Evolutionary conservation across 2,329 filamentous ascomycete species (phyloP).

Genomic region (Graphiopsis chlorocephala): DNA sequence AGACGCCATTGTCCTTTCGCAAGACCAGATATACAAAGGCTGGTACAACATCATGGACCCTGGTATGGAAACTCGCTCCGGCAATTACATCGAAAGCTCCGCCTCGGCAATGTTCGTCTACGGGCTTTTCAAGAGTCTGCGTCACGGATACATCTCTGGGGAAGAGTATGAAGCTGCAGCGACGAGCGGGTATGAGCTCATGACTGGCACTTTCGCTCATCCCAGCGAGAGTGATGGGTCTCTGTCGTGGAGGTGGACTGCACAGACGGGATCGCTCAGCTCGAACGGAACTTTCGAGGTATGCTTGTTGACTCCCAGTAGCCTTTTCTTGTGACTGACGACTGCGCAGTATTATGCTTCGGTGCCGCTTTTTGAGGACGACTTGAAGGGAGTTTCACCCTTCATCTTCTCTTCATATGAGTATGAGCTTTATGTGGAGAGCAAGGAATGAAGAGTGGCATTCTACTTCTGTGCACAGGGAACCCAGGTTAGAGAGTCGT

Average conservation of each 20-base stretch:
- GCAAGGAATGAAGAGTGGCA: neutral
- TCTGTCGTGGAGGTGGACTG: slow-evolving; percentile 51
- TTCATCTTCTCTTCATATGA: slow-evolving; percentile 26
- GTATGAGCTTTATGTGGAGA: slow-evolving; percentile 20
- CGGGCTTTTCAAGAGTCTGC: slow-evolving; percentile 48
- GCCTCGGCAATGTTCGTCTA: slow-evolving; percentile 57
- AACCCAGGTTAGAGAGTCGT: neutral
- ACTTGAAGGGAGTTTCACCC: slow-evolving; percentile 25
- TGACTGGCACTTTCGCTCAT: slow-evolving; percentile 48
- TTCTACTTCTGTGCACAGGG: neutral
- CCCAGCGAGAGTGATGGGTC: slow-evolving; percentile 44
- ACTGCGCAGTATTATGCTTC: slow-evolving; percentile 24
- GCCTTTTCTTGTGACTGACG: neutral
- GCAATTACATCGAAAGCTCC: slow-evolving; percentile 60
- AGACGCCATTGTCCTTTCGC: slow-evolving; percentile 38
- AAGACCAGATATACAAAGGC: slow-evolving; percentile 43
- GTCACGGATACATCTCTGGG: slow-evolving; percentile 35
- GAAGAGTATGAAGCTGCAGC: slow-evolving; percentile 32
- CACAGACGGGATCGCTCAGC: slow-evolving; percentile 51
- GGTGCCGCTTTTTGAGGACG: slow-evolving; percentile 25
- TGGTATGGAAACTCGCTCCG: slow-evolving; percentile 36
- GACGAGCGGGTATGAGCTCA: slow-evolving; percentile 41
- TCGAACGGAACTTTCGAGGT: slow-evolving; percentile 52
- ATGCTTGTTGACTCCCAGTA: slow-evolving; percentile 16
- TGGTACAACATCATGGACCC: slow-evolving; percentile 58